Conservation (phyloP, 176 grass and related monocot species). For the Eragrostis curvula region DNA sequence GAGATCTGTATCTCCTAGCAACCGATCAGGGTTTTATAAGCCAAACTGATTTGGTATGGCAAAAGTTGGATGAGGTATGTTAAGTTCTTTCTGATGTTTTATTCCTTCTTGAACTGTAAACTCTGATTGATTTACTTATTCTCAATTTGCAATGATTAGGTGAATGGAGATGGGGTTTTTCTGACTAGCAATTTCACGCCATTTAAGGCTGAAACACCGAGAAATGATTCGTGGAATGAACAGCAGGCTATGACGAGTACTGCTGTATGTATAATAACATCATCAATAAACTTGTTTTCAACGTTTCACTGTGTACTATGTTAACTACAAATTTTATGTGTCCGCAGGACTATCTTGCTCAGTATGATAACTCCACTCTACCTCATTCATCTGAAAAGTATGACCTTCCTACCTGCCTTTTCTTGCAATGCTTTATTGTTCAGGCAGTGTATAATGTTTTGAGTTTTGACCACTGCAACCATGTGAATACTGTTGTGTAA, state of each 20-base stretch:
- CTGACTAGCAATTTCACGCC: constrained; percentile 86
- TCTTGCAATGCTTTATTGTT: constrained; percentile 30
- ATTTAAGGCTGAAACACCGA: constrained; percentile 79
- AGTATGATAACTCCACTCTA: constrained; percentile 60
- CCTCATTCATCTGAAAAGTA: constrained; percentile 76
- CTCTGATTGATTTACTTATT: constrained; percentile 37
- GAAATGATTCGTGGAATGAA: constrained; percentile 93
- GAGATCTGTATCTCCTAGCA: constrained; percentile 86
- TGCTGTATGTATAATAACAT: constrained; percentile 65
- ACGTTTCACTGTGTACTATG: constrained; percentile 28
- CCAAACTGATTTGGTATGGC: constrained; percentile 98
- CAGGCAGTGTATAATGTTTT: not conserved
- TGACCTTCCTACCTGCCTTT: constrained; percentile 38
- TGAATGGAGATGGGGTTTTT: constrained; percentile 95
- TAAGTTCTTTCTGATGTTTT: not conserved
- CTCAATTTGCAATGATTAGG: constrained; percentile 53
- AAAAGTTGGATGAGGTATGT: constrained; percentile 96
- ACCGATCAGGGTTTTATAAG: constrained; percentile 97
- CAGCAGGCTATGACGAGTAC: constrained; percentile 90
- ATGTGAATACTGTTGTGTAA: constrained; percentile 3
- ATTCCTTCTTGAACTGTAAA: constrained; percentile 6
- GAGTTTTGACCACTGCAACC: constrained; percentile 1
- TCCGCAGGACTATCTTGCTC: constrained; percentile 80
- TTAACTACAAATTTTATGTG: constrained; percentile 36
- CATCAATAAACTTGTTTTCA: constrained; percentile 39